phyloP scores from a whole-genome alignment of 768 basidiomycete species.

The Kwoniella dejecticola region DNA sequence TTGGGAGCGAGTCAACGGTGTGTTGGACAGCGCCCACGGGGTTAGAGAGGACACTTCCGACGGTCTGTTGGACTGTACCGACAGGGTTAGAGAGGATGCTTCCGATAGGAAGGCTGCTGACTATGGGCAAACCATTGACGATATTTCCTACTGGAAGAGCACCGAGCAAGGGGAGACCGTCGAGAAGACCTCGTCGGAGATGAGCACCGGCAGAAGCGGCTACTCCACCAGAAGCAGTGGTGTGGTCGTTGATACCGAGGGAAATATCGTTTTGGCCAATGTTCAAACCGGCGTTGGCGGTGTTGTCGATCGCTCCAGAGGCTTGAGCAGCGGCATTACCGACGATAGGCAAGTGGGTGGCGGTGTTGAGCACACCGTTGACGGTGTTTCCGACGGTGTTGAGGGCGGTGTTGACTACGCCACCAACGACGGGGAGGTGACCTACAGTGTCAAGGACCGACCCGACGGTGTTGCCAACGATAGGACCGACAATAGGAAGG shows the following conservation, averaged over 20 bases:
- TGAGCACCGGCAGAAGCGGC: not conserved
- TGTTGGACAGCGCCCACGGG: slow-evolving; percentile 9
- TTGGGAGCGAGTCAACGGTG: slow-evolving; percentile 10
- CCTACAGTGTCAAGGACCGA: slow-evolving; percentile 15
- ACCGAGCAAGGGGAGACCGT: slow-evolving; percentile 18
- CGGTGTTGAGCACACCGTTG: slow-evolving; percentile 12
- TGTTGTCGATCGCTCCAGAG: slow-evolving; percentile 3
- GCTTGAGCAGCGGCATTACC: slow-evolving; percentile 15
- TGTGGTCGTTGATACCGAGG: slow-evolving; percentile 12
- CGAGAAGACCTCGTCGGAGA: slow-evolving; percentile 11
- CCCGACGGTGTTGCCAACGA: slow-evolving; percentile 1
- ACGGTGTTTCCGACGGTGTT: slow-evolving; percentile 14
- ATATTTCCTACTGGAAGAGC: slow-evolving; percentile 16
- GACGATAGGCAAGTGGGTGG: slow-evolving; percentile 14
- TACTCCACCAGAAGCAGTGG: slow-evolving; percentile 4
- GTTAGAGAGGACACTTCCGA: slow-evolving; percentile 11
- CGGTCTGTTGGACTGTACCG: slow-evolving; percentile 7
- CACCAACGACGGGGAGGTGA: slow-evolving; percentile 14
- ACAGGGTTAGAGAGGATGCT: slow-evolving; percentile 19
- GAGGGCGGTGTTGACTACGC: not conserved
- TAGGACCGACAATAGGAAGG: slow-evolving; percentile 4
- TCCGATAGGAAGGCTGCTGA: slow-evolving; percentile 13
- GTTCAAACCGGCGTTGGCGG: slow-evolving; percentile 12
- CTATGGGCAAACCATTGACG: slow-evolving; percentile 15
- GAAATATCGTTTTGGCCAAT: not conserved